Evolutionary conservation across 768 basidiomycete species (phyloP), one percentile per base, ranked within the genome.

Genomic region (Suillus lakei): DNA sequence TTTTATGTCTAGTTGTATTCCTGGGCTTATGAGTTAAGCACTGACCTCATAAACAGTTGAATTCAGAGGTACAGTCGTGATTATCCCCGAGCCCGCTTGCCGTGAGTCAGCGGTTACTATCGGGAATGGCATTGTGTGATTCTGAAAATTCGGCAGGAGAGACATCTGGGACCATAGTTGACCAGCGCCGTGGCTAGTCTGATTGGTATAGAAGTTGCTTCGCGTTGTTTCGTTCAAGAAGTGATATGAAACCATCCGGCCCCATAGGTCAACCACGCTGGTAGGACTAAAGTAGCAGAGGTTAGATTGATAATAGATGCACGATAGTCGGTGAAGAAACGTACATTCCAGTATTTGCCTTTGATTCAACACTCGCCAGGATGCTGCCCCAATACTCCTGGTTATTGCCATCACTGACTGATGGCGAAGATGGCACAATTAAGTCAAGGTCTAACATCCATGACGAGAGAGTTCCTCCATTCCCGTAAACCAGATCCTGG

Each of bases 151-250:
- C 0, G 86, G 80, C 15, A 86, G 80, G 26, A 71, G 67, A 2
- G 84, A 80, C 41, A 91, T 82, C 16, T 85, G 71, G 3, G 89
- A 90, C 86, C 89, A 89, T 12, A 90, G 81, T 63, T 89, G 84
- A 6, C 90, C 91, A n/a, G 89, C 87, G n/a, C 90, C 90, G 66
- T 92, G 91, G 8, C 81, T 79, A 1, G 85, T 79, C 50, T 82
- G 74, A 55, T 88, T 85, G 2, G 85, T 84, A 74, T 87, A 89
- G 70, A 91, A 88, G 70, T 91, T 88, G 12, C 62, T 64, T 18
- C 82, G 77, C 7, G 82, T 80, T 0, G 91, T 92, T 60, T 86
- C 85, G 70, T 88, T 91, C 64, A 90, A 77, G 69, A 92, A 92
- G 73, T 93, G 92, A 67, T 90, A 89, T 1, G 88, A 84, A 39